phyloP scores from a whole-genome alignment of 2,329 filamentous ascomycete genomes.

The Phialophora verrucosa region DNA sequence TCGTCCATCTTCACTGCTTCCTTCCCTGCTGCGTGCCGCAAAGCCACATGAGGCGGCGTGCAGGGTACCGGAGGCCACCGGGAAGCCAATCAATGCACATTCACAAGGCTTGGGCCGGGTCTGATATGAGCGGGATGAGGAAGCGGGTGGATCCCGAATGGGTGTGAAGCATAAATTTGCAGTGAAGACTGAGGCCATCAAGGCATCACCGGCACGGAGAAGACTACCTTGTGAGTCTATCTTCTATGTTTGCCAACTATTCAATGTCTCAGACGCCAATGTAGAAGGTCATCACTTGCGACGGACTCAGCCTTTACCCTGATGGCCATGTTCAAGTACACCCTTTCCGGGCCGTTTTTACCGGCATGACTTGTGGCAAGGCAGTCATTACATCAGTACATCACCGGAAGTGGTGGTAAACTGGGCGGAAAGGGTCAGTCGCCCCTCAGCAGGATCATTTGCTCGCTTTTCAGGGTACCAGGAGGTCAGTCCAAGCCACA shows the following conservation, averaged over 20 bases:
- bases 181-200: not conserved
- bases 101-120: conserved; percentile 22
- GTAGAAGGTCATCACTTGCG: conserved; percentile 27
- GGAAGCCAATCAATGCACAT: conserved; percentile 28
- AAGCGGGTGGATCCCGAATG: conserved; percentile 22
- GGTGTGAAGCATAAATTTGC: conserved; percentile 15
- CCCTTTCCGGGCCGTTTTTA: conserved; percentile 18
- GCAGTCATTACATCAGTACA: conserved; percentile 28
- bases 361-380: conserved; percentile 33
- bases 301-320: conserved; percentile 10
- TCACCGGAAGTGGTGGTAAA: conserved; percentile 19
- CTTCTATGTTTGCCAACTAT: conserved; percentile 14
- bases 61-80: conserved; percentile 21
- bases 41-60: conserved; percentile 35
- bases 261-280: conserved; percentile 21
- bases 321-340: conserved; percentile 29
- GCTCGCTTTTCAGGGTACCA: not conserved
- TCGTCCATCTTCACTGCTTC: conserved; percentile 8
- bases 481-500: conserved; percentile 19
- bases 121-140: conserved; percentile 17
- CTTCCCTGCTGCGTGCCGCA: conserved; percentile 21
- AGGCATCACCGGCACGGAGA: conserved; percentile 12
- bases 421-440: conserved; percentile 18
- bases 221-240: conserved; percentile 11
- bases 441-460: conserved; percentile 15